Evolutionary conservation across 1,139 yeast species (phyloP).

Genomic region (Suhomyces choctaworum): DNA sequence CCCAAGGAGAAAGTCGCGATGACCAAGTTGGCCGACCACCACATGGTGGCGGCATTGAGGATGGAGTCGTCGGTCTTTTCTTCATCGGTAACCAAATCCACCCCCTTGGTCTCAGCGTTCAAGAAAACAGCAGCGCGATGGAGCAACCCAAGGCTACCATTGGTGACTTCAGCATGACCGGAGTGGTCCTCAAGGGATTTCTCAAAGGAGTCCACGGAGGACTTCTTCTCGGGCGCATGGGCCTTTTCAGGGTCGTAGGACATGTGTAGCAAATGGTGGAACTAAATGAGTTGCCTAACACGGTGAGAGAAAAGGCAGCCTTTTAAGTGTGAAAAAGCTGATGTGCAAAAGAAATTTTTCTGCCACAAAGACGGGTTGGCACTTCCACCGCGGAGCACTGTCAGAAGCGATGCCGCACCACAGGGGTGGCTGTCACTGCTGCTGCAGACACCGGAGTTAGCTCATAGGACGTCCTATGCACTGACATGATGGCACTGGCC

Average conservation of each 20-base stretch:
- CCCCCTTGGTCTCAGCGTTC: constrained; percentile 67
- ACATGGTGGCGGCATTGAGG: constrained; percentile 79
- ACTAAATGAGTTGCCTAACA: no score
- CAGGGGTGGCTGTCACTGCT: no score
- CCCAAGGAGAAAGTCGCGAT: constrained; percentile 83
- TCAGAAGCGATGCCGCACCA: neutral
- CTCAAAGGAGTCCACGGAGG: constrained; percentile 28
- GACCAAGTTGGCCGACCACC: constrained; percentile 91
- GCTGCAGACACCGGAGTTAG: no score
- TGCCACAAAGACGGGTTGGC: constrained; percentile 2
- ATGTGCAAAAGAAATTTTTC: constrained; percentile 10
- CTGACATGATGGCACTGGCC: no score
- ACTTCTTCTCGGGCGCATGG: constrained; percentile 15
- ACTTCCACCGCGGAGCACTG: constrained; percentile 1
- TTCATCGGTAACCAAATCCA: constrained; percentile 66
- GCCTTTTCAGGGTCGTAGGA: constrained; percentile 15
- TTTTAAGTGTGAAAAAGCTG: constrained; percentile 9
- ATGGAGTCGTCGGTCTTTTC: constrained; percentile 63
- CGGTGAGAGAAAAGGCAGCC: no score
- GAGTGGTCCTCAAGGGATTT: constrained; percentile 26
- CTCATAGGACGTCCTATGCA: no score
- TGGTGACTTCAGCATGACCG: constrained; percentile 24
- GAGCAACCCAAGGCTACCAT: constrained; percentile 15
- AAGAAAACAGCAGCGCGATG: constrained; percentile 35
- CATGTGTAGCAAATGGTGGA: no score